Conservation (phyloP, 2,329 filamentous ascomycete species). For the Phoma sp. region DNA sequence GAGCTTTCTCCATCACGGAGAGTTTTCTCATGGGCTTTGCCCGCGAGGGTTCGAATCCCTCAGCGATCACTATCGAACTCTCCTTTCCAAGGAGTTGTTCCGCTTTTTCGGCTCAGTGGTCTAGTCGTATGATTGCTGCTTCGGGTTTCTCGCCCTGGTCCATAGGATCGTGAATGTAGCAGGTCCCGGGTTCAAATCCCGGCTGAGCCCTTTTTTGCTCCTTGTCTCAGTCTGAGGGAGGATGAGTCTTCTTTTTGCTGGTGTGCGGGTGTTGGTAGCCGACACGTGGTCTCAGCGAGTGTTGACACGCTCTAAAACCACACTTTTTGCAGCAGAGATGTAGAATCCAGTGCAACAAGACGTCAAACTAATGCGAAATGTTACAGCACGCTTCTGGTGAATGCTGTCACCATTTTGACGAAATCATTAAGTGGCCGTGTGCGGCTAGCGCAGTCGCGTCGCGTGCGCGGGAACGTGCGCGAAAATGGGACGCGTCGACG, state of each 20-base stretch:
- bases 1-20: background rate
- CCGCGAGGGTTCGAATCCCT: background rate
- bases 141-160: conserved; percentile 2
- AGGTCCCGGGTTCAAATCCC: conserved; percentile 20
- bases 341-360: too few relatives aligned
- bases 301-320: too few relatives aligned
- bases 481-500: conserved; percentile 30
- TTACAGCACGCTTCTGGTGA: too few relatives aligned
- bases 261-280: too few relatives aligned
- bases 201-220: conserved; percentile 13
- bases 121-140: conserved; percentile 18
- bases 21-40: conserved; percentile 6
- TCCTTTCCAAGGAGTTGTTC: too few relatives aligned
- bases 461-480: conserved; percentile 18
- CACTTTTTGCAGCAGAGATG: too few relatives aligned
- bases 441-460: conserved; percentile 21
- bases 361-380: too few relatives aligned
- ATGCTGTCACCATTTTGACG: too few relatives aligned
- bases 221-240: too few relatives aligned
- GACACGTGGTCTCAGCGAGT: too few relatives aligned
- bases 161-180: conserved; percentile 8
- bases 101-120: conserved; percentile 8
- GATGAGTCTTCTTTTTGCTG: too few relatives aligned
- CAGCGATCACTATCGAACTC: background rate
- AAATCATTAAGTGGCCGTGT: background rate